Evolutionary conservation across 139 green algal genomes (phyloP).

Genomic region (Deuterostichococcus epilithicus): DNA sequence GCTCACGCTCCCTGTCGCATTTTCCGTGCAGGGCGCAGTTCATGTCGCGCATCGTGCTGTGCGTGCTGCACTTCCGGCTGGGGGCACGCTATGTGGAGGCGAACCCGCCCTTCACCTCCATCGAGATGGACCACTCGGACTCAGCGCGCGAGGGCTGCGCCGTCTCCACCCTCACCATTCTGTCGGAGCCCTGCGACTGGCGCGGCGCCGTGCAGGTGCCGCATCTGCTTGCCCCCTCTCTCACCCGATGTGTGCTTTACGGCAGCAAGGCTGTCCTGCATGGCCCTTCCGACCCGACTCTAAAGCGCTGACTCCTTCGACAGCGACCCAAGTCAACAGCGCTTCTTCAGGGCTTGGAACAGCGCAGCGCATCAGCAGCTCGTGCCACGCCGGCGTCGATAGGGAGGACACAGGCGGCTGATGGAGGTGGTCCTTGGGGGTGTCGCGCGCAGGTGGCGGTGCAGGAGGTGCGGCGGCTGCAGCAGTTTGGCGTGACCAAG

Average conservation of each 20-base stretch:
- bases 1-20: too few relatives aligned
- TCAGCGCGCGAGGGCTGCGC: conserved; percentile 86
- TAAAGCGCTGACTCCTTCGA: too few relatives aligned
- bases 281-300: too few relatives aligned
- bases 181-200: conserved; percentile 87
- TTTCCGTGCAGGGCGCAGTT: conserved; percentile 42
- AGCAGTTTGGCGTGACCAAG: conserved; percentile 81
- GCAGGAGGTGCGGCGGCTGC: conserved; percentile 84
- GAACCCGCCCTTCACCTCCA: conserved; percentile 75
- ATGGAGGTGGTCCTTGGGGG: background rate
- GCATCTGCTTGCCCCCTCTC: background rate
- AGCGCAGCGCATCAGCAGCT: too few relatives aligned
- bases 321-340: too few relatives aligned
- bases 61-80: conserved; percentile 88
- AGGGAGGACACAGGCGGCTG: too few relatives aligned
- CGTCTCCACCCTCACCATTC: conserved; percentile 93
- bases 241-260: too few relatives aligned
- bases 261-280: too few relatives aligned
- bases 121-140: conserved; percentile 92
- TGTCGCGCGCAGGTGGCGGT: conserved; percentile 46
- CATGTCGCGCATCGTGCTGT: conserved; percentile 87
- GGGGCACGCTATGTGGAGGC: conserved; percentile 62
- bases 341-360: too few relatives aligned
- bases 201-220: conserved; percentile 51
- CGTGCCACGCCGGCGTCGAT: too few relatives aligned